These are phyloP conservation scores for Phytopythium litorale DNA, from an alignment of 352 stramenopile species.

Conservation along the genomic window DNA sequence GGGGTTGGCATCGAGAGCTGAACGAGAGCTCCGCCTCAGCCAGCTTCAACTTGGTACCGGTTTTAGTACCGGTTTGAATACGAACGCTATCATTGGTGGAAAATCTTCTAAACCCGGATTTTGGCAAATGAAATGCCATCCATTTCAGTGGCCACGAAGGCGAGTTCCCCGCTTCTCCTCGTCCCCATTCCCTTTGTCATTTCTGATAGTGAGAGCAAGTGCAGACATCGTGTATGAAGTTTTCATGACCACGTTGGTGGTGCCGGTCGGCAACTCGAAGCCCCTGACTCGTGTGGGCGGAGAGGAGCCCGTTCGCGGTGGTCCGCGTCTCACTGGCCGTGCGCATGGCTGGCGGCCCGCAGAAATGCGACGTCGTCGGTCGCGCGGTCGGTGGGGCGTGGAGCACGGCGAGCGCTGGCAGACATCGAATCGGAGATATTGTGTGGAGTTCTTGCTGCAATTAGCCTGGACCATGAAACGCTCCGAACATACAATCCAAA, in stretches of 20 bases:
- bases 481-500: conserved; percentile 17
- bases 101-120: background rate
- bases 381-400: conserved; percentile 6
- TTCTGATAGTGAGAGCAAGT: background rate
- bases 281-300: conserved; percentile 19
- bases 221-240: background rate
- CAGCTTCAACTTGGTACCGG: background rate
- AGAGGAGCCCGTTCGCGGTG: conserved; percentile 13
- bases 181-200: background rate
- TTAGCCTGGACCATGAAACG: conserved; percentile 76
- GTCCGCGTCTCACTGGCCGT: background rate
- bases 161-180: background rate
- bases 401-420: conserved; percentile 29
- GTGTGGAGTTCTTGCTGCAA: conserved; percentile 77
- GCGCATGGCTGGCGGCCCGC: conserved; percentile 14
- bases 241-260: background rate
- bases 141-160: background rate
- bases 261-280: conserved; percentile 16
- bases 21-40: no score
- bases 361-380: conserved; percentile 33
- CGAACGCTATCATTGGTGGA: background rate
- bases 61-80: background rate
- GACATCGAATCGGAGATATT: conserved; percentile 54
- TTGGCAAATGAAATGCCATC: background rate
- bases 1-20: background rate